Evolutionary conservation across 805 yeast species (phyloP), one percentile per base, ranked within the genome.

Genomic region (Kuraishia ogatae): DNA sequence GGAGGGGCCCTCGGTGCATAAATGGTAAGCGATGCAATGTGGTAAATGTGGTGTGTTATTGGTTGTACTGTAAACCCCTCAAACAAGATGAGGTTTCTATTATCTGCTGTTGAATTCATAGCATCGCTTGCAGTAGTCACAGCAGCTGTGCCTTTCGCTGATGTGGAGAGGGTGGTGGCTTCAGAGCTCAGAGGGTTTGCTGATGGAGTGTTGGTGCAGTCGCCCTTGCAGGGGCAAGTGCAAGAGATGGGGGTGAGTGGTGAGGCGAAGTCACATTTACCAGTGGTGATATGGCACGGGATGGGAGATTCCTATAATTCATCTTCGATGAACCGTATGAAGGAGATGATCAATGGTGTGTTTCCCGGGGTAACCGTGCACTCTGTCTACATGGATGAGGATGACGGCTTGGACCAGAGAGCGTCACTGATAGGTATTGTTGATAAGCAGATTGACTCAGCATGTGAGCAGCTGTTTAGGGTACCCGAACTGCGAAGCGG

Each of bases 221-320:
- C 43, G 43, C 15, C 15, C 17, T 10, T 4, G 7, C 15, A 35
- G 17, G n/a, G 4, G 6, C 7, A 35, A 11, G 43, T 13, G n/a
- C n/a, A n/a, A n/a, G n/a, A n/a, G n/a, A n/a, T n/a, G n/a, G n/a
- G n/a, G n/a, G n/a, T n/a, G n/a, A n/a, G n/a, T n/a, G n/a, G n/a
- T n/a, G n/a, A n/a, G 43, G 43, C 13, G 43, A 35, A 15, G 21
- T 2, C 53, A 11, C 59, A 54, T 35, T 50, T 61, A 10, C 69
- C 69, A 1, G 76, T 88, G 2, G 89, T 88, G 1, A 64, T 89
- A 48, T 88, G 96, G 96, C 96, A 88, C 62, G 96, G 96, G 0
- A 75, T 89, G 68, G 94, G 96, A 0, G 96, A 88, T 65, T 76
- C 79, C 11, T 87, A 83, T 64, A 78, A 85, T 62, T 81, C 90